Conservation (phyloP, 2,329 filamentous ascomycete species). For the Beauveria scarabaeidicola region DNA sequence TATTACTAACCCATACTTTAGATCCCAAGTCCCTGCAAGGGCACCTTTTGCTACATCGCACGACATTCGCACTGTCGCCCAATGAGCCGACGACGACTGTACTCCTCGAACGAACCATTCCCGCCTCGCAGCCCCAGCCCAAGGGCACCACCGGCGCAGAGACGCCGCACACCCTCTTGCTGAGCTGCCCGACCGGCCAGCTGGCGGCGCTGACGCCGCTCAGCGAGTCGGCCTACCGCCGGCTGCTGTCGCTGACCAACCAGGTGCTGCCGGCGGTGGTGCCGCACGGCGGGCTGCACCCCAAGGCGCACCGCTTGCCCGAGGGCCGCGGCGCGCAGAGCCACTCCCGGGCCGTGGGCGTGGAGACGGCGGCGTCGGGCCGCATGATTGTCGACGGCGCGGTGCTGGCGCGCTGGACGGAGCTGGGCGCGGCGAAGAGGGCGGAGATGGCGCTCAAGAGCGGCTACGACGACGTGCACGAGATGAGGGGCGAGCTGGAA, state of each 20-base stretch:
- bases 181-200: constrained; percentile 67
- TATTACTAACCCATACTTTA: constrained; percentile 25
- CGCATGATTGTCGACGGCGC: constrained; percentile 70
- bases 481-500: constrained; percentile 62
- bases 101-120: constrained; percentile 60
- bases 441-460: constrained; percentile 67
- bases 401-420: constrained; percentile 66
- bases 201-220: constrained; percentile 71
- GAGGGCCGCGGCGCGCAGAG: constrained; percentile 35
- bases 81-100: constrained; percentile 68
- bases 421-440: constrained; percentile 62
- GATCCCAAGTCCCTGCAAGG: constrained; percentile 91
- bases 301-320: constrained; percentile 62
- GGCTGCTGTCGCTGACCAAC: constrained; percentile 70
- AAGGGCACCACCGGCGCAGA: constrained; percentile 19
- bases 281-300: constrained; percentile 73
- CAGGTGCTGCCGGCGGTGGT: constrained; percentile 71
- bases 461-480: constrained; percentile 56
- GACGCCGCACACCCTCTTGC: constrained; percentile 45
- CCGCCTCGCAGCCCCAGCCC: constrained; percentile 29
- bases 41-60: constrained; percentile 75
- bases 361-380: constrained; percentile 50
- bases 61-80: constrained; percentile 76
- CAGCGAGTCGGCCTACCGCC: constrained; percentile 71
- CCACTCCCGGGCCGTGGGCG: constrained; percentile 34